phyloP scores from a whole-genome alignment of 139 green algal genomes.

The Yamagishiella unicocca region DNA sequence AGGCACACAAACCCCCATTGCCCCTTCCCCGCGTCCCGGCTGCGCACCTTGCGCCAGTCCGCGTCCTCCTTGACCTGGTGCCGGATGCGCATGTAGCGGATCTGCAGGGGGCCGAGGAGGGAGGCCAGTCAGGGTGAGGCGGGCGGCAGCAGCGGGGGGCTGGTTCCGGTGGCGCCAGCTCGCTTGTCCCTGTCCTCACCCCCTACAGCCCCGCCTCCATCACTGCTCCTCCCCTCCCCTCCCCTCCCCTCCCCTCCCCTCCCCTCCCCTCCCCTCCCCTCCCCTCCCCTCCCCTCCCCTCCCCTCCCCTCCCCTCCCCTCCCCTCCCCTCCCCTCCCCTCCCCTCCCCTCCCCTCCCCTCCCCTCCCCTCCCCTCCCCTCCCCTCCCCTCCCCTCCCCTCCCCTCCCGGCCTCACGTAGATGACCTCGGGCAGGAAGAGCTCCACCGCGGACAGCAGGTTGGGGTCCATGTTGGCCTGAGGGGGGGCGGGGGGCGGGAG shows the following conservation, averaged over 20 bases:
- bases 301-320: too few relatives aligned
- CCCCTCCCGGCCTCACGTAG: neutral
- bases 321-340: neutral
- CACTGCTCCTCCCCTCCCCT: neutral
- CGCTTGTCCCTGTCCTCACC: too few relatives aligned
- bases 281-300: too few relatives aligned
- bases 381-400: neutral
- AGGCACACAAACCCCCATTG: too few relatives aligned
- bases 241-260: neutral
- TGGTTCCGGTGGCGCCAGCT: too few relatives aligned
- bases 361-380: too few relatives aligned
- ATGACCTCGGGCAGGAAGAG: constrained; percentile 14
- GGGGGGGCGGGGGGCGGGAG: neutral
- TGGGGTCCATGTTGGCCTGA: constrained; percentile 10
- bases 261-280: neutral
- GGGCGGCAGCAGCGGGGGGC: too few relatives aligned
- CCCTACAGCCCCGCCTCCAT: too few relatives aligned
- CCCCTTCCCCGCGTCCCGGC: too few relatives aligned
- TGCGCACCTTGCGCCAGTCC: constrained; percentile 45
- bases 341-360: too few relatives aligned
- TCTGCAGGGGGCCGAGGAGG: neutral
- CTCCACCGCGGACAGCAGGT: neutral
- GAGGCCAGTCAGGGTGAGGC: too few relatives aligned
- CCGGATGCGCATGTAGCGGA: constrained; percentile 13
- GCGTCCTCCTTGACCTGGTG: constrained; percentile 45